Conservation (phyloP, 2,329 filamentous ascomycete species). For the Pseudogymnoascus sp. region DNA sequence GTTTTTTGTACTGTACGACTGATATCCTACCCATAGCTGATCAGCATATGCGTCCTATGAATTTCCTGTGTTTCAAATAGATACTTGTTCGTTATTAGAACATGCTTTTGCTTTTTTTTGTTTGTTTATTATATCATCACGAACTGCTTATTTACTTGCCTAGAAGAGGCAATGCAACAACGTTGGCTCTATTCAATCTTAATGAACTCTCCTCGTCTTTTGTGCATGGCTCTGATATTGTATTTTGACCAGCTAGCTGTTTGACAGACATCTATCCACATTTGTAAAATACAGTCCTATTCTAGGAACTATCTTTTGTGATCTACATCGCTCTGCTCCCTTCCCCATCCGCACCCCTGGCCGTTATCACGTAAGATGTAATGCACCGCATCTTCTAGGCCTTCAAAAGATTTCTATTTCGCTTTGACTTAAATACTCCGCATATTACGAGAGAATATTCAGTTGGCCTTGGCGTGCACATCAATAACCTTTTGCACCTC, state of each 20-base stretch:
- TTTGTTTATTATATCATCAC: constrained; percentile 8
- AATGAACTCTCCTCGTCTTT: not conserved
- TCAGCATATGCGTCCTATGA: constrained; percentile 6
- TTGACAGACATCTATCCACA: not conserved
- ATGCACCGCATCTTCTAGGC: not conserved
- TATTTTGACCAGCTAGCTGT: not conserved
- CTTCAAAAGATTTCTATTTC: not conserved
- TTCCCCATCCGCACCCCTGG: not conserved
- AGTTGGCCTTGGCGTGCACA: constrained; percentile 7
- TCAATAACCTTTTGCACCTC: constrained; percentile 85
- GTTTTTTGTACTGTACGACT: constrained; percentile 7
- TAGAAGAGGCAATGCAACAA: constrained; percentile 2
- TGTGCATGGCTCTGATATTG: not conserved
- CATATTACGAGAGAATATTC: not conserved
- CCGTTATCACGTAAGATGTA: not conserved
- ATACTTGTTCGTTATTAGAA: not conserved
- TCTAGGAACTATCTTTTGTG: not conserved
- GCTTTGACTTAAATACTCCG: not conserved
- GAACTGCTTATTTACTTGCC: not conserved
- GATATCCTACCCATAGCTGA: constrained; percentile 7
- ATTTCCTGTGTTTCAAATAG: constrained; percentile 4
- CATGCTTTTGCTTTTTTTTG: not conserved
- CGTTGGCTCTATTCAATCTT: not conserved
- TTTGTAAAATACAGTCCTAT: constrained; percentile 7
- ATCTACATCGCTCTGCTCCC: not conserved